Base-by-base conservation (phyloP, 176 grass and related monocot species). In the Avena insularis region DNA sequence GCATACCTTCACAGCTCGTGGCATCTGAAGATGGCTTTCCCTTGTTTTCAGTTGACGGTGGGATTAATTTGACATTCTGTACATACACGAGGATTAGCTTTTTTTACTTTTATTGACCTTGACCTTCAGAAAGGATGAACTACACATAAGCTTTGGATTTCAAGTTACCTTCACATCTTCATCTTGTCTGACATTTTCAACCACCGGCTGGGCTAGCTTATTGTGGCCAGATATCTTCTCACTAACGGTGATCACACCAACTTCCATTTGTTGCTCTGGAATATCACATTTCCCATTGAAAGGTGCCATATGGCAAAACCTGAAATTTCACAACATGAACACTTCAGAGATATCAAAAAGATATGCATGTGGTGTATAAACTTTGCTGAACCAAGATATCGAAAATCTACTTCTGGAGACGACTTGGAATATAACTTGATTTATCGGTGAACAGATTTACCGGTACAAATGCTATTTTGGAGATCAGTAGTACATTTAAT, bases 291-390 rank as follows among this genome's bases (percentile, higher is more conserved):
- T 86, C 11, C 95, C 95, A 78, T 81, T 87, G 71, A 92, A 97
- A 20, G 95, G 95, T 81, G 78, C 72, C 95, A 97, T 91, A 47
- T 89, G 82, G 86, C 95, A 97, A 78, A 97, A 97, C 95, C 95
- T 97, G 51, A 85, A 86, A 87, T 71, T 43, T 47, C 12, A 64
- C n/a, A 33, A 74, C 17, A 8, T 21, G 12, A 76, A 68, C 9
- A 78, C 56, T 77, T 77, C 40, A 84, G 63, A 57, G 35, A 12
- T 64, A 14, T 48, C 13, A 63, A 78, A 85, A 75, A 84, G 23
- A 8, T 60, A 43, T 21, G 3, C 20, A 21, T 6, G 53, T 55
- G 53, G 53, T 17, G 53, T 55, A 5, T 55, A 55, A 55, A 55
- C 51, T 55, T 17, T 6, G 15, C 53, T 55, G 53, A 17, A 55